A percentile compares a stretch with the other conserved stretches of the same genome.
Evolutionary conservation across 2,329 filamentous ascomycete species (phyloP).

Genomic region (Aspergillus texensis): DNA sequence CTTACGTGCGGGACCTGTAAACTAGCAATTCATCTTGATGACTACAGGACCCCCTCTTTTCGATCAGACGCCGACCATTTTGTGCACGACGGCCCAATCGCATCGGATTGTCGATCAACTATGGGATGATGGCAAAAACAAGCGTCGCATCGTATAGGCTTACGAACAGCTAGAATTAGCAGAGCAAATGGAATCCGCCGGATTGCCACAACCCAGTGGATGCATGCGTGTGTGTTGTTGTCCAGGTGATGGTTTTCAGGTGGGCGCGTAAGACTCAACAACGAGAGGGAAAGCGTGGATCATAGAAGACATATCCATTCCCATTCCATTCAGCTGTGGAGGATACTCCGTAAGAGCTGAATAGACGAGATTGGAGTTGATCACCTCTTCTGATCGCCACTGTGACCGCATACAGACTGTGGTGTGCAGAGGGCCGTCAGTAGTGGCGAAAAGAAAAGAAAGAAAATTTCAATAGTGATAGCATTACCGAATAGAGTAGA

Average conservation of each 20-base stretch:
- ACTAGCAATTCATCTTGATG: background rate
- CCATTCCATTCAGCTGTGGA: background rate
- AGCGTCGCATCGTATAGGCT: slow-evolving; percentile 5
- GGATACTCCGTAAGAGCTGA: background rate
- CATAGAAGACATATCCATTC: slow-evolving; percentile 5
- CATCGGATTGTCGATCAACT: background rate
- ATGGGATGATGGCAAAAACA: background rate
- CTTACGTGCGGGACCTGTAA: background rate
- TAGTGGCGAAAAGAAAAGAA: background rate
- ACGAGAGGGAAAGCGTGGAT: slow-evolving; percentile 4
- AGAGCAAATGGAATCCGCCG: slow-evolving; percentile 9
- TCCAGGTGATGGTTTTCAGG: slow-evolving; percentile 11
- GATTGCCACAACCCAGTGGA: slow-evolving; percentile 23
- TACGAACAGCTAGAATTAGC: slow-evolving; percentile 11
- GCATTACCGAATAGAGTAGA: background rate
- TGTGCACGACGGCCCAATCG: slow-evolving; percentile 2
- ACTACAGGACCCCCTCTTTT: background rate
- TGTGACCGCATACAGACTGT: background rate
- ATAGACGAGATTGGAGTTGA: background rate
- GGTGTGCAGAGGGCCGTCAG: background rate
- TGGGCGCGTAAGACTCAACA: slow-evolving; percentile 15
- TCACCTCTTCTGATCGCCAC: slow-evolving; percentile 1
- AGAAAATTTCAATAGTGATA: background rate
- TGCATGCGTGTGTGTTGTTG: slow-evolving; percentile 20
- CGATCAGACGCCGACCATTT: slow-evolving; percentile 1